These are phyloP conservation scores for Hyaloscypha finlandica DNA, from an alignment of 495 filamentous ascomycete genomes.

Conservation along the genomic window DNA sequence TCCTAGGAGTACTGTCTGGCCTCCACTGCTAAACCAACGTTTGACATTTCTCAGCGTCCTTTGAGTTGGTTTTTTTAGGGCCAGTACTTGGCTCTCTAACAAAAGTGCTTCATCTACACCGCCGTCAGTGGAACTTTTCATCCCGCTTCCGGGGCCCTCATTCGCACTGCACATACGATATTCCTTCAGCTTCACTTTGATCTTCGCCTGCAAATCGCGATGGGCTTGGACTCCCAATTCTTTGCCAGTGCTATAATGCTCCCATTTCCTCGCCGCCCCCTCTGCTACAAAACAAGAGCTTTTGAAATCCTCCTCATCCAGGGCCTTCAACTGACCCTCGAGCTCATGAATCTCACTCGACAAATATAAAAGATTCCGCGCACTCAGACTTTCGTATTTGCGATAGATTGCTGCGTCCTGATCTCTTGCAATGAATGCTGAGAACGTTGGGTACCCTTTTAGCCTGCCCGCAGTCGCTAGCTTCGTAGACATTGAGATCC, in stretches of 20 bases:
- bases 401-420: slow-evolving; percentile 2
- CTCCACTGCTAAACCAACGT: not conserved
- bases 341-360: not conserved
- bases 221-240: not conserved
- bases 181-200: slow-evolving; percentile 4
- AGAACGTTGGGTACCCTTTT: not conserved
- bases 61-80: not conserved
- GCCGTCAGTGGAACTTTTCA: too few species aligned
- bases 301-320: not conserved
- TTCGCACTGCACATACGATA: slow-evolving; percentile 1
- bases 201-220: not conserved
- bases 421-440: slow-evolving; percentile 1
- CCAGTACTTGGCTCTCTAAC: not conserved
- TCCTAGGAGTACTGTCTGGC: not conserved
- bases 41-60: not conserved
- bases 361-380: not conserved
- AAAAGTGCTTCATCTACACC: slow-evolving; percentile 4
- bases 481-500: too few species aligned
- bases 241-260: not conserved
- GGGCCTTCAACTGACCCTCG: not conserved
- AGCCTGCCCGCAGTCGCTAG: not conserved
- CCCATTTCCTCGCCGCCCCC: not conserved
- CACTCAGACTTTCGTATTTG: not conserved
- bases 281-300: not conserved
- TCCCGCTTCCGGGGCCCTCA: not conserved